Evolutionary conservation across 768 basidiomycete genomes (phyloP), one percentile per base, ranked within the genome.

Genomic region (Pleurotus pulmonarius): DNA sequence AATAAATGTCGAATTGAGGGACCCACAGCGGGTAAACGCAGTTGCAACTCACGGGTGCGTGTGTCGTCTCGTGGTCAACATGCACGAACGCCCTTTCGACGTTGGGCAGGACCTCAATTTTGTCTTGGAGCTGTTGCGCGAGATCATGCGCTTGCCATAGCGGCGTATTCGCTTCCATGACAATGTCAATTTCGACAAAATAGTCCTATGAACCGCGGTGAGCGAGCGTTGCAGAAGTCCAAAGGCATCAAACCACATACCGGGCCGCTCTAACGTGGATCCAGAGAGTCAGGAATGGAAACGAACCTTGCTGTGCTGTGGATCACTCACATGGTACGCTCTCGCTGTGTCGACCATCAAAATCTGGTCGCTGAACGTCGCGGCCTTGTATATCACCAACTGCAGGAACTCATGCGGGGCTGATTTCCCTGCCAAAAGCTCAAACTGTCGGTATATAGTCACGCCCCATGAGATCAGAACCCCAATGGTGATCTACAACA

Each of bases 21-120:
- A 44, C 20, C 20, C 20, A 3, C 20, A 20, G 20, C n/a, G 3
- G 3, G 20, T 16, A 15, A 7, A 0, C 5, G n/a, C 7, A 22
- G 1, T 44, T 3, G n/a, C 41, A 12, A 63, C 76, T 25, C 61
- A 76, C 79, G 47, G 79, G 80, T 13, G 75, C 63, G 69, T 95
- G 93, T 16, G 85, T 87, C 5, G 88, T 87, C 71, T 95, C 94
- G 64, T 95, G 88, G 71, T 96, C 94, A 58, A 95, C 90, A 66
- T 96, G 94, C 20, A 96, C 92, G 68, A 94, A 96, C 39, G 94
- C 94, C 41, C 94, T 78, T 60, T 90, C 93, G 44, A 96, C 94
- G 64, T 91, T 88, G 2, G 93, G 92, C 40, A 96, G 73, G 11
- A 84, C 81, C 65, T 96, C 94, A 47, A 96, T 85, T 72, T 89